Evolutionary conservation across 306 rosid genomes (phyloP).

Genomic region (Senna siamea): DNA sequence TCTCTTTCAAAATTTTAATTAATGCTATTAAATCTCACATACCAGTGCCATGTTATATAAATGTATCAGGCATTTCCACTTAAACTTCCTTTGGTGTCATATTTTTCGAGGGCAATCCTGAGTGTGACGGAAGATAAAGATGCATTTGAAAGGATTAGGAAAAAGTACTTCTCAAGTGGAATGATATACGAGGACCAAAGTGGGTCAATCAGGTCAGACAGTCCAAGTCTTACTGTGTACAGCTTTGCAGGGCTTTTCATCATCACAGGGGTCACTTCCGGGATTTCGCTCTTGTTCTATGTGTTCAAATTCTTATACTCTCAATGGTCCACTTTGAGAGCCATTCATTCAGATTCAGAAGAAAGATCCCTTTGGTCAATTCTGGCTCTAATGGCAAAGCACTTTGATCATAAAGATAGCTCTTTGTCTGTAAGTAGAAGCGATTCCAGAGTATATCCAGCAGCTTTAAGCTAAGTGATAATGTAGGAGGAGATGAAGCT

Average conservation of each 20-base stretch:
- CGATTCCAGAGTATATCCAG: too few relatives aligned
- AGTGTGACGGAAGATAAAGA: constrained; percentile 43
- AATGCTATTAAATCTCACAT: too few relatives aligned
- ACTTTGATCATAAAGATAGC: too few relatives aligned
- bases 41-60: too few relatives aligned
- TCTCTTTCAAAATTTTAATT: too few relatives aligned
- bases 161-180: constrained; percentile 32
- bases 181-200: constrained; percentile 25
- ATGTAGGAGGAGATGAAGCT: too few relatives aligned
- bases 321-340: constrained; percentile 7
- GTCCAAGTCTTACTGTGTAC: constrained; percentile 36
- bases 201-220: neutral
- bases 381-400: too few relatives aligned
- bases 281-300: constrained; percentile 21
- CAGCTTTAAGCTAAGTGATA: too few relatives aligned
- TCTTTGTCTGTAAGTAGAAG: too few relatives aligned
- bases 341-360: neutral
- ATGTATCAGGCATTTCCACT: constrained; percentile 60
- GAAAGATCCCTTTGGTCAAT: neutral
- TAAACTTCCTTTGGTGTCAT: constrained; percentile 47
- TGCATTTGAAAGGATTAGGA: constrained; percentile 30
- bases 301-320: neutral
- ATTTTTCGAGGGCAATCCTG: constrained; percentile 55
- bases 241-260: constrained; percentile 60
- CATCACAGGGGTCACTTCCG: constrained; percentile 37